Evolutionary conservation across 1,139 yeast genomes (phyloP), one percentile per base, ranked within the genome.

Genomic region (Lodderomyces margitis): DNA sequence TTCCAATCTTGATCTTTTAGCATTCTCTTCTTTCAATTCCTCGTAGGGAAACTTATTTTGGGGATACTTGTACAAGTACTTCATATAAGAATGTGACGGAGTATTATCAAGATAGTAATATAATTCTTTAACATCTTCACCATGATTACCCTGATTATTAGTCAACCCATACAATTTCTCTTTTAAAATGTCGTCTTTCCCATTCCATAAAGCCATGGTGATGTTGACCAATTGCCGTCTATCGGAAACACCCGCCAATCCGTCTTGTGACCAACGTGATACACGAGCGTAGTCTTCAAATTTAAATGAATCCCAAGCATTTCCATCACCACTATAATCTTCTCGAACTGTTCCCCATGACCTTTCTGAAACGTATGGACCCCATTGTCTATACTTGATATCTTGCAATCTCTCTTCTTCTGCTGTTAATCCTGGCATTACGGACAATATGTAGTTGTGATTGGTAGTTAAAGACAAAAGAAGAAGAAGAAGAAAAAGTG

Each of bases 251-350:
- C 98, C 98, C 8, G 95, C 95, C 53, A 91, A 70, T 3, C 98
- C 98, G 59, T 91, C 98, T 62, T 91, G 98, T 38, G 96, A 96
- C 98, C 98, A 91, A 41, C 98, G 74, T 59, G 87, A 91, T 14
- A 87, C 81, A 56, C 98, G 74, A 21, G 94, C 79, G 3, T 95
- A 87, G 49, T 87, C 91, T 46, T 87, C 95, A 61, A 89, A 89
- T 8, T 95, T 89, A 62, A 91, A 91, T 54, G 83, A 81, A 28
- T 83, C 75, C 98, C 98, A 91, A 3, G 97, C 97, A 53, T 89
- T 92, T 36, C 98, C 98, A 54, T 83, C 75, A 38, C 63, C 69
- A 0, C 96, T 86, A 62, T 91, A 91, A 60, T 91, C 98, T 62
- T 91, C 97, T 48, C 97, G 71, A 8, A 92, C 97, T 0, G 95